A percentile compares a stretch with the other conserved stretches of the same genome.
These are phyloP conservation scores for Colletotrichum chrysophilum DNA, from an alignment of 2,329 filamentous ascomycete species.

Conservation along the genomic window DNA sequence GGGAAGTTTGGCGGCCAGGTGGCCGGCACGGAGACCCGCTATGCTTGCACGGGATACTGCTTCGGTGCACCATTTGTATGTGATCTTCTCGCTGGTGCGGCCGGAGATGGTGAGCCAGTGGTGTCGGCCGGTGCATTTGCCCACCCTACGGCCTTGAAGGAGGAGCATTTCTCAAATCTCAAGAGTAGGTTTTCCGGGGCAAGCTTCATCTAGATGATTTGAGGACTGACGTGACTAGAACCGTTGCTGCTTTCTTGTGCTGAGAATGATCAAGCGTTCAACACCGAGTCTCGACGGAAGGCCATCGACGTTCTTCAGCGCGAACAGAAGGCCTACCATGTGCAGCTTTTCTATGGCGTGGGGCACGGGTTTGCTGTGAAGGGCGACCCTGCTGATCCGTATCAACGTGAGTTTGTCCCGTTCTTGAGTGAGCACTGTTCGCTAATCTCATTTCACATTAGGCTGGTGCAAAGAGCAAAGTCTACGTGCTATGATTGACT, in stretches of 20 bases:
- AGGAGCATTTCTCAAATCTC: conserved; percentile 45
- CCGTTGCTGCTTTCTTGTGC: conserved; percentile 52
- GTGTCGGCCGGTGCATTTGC: conserved; percentile 53
- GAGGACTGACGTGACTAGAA: conserved; percentile 23
- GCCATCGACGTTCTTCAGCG: conserved; percentile 47
- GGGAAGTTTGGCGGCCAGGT: conserved; percentile 34
- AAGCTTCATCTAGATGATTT: not conserved
- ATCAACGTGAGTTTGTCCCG: not conserved
- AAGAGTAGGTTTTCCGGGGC: conserved; percentile 31
- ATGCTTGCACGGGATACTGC: conserved; percentile 46
- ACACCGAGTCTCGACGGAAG: conserved; percentile 37
- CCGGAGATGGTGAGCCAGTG: not conserved
- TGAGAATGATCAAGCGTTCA: conserved; percentile 50
- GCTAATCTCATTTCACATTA: conserved; percentile 17
- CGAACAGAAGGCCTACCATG: conserved; percentile 57
- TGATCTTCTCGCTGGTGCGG: conserved; percentile 23
- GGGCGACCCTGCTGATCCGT: conserved; percentile 48
- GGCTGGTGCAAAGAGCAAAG: conserved; percentile 37
- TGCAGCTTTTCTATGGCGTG: conserved; percentile 67
- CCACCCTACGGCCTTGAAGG: conserved; percentile 54
- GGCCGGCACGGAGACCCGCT: conserved; percentile 32
- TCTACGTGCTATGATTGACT: conserved; percentile 28
- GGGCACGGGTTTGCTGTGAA: conserved; percentile 69
- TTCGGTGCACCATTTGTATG: conserved; percentile 51
- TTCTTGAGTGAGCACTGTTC: accelerated